These are phyloP conservation scores for Aspergillus biplanus DNA, from an alignment of 495 filamentous ascomycete species.

Conservation along the genomic window DNA sequence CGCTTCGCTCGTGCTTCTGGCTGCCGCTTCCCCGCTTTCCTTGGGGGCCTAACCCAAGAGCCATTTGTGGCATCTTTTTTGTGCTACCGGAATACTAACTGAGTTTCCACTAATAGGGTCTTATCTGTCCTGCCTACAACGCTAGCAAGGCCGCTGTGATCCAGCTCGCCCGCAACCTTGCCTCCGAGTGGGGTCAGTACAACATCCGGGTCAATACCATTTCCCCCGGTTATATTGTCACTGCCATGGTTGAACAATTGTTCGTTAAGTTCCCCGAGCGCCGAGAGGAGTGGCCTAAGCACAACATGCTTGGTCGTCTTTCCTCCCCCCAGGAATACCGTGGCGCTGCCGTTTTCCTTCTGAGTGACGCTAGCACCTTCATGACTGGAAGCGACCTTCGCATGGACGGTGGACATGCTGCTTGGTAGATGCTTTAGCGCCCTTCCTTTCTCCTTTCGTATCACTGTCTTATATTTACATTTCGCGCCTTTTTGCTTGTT, in stretches of 20 bases:
- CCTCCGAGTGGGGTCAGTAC: slow-evolving; percentile 81
- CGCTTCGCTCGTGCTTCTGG: slow-evolving; percentile 11
- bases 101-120: slow-evolving; percentile 49
- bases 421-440: slow-evolving; percentile 59
- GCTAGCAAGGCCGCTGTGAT: slow-evolving; percentile 86
- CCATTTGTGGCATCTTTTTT: background rate
- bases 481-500: background rate
- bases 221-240: slow-evolving; percentile 93
- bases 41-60: background rate
- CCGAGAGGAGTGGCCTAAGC: slow-evolving; percentile 74
- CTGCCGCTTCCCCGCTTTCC: background rate
- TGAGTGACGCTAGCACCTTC: slow-evolving; percentile 84
- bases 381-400: slow-evolving; percentile 83
- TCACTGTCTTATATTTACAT: slow-evolving; percentile 4
- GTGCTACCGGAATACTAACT: slow-evolving; percentile 4
- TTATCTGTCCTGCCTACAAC: slow-evolving; percentile 83
- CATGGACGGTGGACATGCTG: slow-evolving; percentile 81
- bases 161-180: slow-evolving; percentile 85
- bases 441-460: slow-evolving; percentile 6
- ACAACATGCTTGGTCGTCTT: slow-evolving; percentile 87
- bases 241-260: slow-evolving; percentile 83
- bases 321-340: slow-evolving; percentile 81
- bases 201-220: slow-evolving; percentile 95
- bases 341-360: slow-evolving; percentile 79
- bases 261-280: slow-evolving; percentile 79